phyloP scores from a whole-genome alignment of 148 eudicot species.

The Hydrangea macrophylla region DNA sequence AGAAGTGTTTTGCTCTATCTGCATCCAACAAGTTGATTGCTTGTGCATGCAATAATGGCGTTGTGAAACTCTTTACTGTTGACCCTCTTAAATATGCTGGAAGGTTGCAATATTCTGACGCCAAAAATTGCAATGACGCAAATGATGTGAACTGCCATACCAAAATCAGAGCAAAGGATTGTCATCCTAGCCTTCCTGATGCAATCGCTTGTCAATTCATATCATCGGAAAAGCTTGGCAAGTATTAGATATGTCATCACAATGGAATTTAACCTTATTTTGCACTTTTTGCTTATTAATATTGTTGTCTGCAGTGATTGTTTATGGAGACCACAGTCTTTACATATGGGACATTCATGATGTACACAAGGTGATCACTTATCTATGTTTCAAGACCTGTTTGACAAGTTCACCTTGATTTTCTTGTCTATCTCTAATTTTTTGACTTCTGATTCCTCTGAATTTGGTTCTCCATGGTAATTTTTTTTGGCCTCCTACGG shows the following conservation, averaged over 20 bases:
- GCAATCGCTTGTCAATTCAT: conserved; percentile 64
- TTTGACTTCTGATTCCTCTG: background rate
- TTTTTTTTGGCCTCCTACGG: no score
- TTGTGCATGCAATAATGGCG: conserved; percentile 63
- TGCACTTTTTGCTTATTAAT: background rate
- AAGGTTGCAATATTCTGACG: conserved; percentile 31
- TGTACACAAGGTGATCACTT: conserved; percentile 37
- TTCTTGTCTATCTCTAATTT: background rate
- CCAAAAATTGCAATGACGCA: conserved; percentile 21
- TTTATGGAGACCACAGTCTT: conserved; percentile 52
- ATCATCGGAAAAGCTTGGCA: conserved; percentile 49
- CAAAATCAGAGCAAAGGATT: conserved; percentile 12
- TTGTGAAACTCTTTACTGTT: conserved; percentile 39
- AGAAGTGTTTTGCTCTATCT: conserved; percentile 47
- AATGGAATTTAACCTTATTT: background rate
- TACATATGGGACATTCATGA: conserved; percentile 55
- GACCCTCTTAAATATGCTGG: conserved; percentile 43
- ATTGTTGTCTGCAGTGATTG: conserved; percentile 38
- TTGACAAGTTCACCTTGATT: background rate
- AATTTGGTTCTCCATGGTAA: no score
- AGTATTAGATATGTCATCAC: conserved; percentile 16
- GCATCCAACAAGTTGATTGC: conserved; percentile 45
- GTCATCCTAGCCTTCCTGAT: conserved; percentile 31
- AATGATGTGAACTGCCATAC: conserved; percentile 13
- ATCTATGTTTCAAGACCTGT: background rate